These are phyloP conservation scores for Trichodelitschia bisporula DNA, from an alignment of 495 filamentous ascomycete genomes.

Conservation along the genomic window DNA sequence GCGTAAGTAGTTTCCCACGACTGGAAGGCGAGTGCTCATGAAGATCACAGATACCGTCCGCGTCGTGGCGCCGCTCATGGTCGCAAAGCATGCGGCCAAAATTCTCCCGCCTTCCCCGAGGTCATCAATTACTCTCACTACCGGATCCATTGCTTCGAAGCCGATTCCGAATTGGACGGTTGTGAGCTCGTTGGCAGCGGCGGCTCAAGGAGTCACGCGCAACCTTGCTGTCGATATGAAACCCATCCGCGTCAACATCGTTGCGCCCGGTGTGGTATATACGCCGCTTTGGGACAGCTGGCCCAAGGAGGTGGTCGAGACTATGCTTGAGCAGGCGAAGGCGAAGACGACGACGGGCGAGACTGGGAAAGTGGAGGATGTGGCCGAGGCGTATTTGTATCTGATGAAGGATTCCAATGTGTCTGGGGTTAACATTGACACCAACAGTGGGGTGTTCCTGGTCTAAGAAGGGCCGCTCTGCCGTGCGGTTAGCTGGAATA, in stretches of 20 bases:
- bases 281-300: constrained; percentile 13
- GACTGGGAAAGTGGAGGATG: constrained; percentile 10
- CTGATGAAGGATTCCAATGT: constrained; percentile 13
- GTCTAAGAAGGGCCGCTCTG: too few species aligned
- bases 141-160: constrained; percentile 10
- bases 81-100: constrained; percentile 9
- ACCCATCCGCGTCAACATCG: constrained; percentile 14
- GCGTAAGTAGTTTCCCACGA: neutral
- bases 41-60: constrained; percentile 10
- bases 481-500: too few species aligned
- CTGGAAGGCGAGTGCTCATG: neutral
- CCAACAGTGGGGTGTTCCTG: constrained; percentile 9
- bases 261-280: constrained; percentile 13
- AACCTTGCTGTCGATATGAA: constrained; percentile 13
- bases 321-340: constrained; percentile 7
- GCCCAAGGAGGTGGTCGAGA: constrained; percentile 4
- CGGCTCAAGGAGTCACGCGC: too few species aligned
- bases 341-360: constrained; percentile 16
- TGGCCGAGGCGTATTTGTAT: constrained; percentile 14
- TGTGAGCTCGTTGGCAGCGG: too few species aligned
- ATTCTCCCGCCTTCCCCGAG: constrained; percentile 6
- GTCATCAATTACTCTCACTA: constrained; percentile 12
- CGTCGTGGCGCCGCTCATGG: constrained; percentile 13
- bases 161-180: too few species aligned
- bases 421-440: constrained; percentile 9